Base-by-base conservation (phyloP, 805 yeast species). In the Candida chilensis region DNA sequence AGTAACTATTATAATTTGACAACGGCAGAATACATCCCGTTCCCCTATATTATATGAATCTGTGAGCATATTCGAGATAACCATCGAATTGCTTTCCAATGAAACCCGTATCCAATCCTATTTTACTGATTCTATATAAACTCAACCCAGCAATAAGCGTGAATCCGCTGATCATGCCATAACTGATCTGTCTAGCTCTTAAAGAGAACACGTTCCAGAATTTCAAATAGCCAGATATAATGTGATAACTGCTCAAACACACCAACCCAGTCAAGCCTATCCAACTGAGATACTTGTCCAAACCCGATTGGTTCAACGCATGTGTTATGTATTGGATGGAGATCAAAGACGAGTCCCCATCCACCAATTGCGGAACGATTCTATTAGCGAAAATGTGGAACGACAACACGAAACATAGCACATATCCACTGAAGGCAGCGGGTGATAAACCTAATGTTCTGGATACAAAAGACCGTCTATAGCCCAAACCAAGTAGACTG, bases 271-370 rank as follows among this genome's bases (percentile, higher is more conserved):
- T 41, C 27, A 63, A 52, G 1, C 58, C 45, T 1, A 41, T 18
- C 46, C 49, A 53, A 28, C 58, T 54, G 4, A 57, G 5, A 7
- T 32, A 20, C 5, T 50, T 50, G 1, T 57, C 58, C 17, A 37
- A 20, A 17, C 31, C 30, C 12, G 36, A 28, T 15, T 40, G 26
- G 6, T 42, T 35, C 8, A 67, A 31, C 2, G 58, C 42, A 36
- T 66, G 64, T 0, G 74, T 40, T 7, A 80, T 56, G 41, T 61
- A 79, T 6, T 68, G 66, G 27, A 82, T 50, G 27, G 57, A 64
- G 14, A 82, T 50, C 32, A 68, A 52, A 1, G 78, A 64, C 3
- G 79, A 69, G 47, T 80, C 90, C 1, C 85, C 87, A 34, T 78
- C 82, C 2, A 74, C 55, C 2, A 42, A 12, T n/a, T 59, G 17